Percentiles rank a stretch among this genome's conserved stretches.
phyloP scores from a whole-genome alignment of 1,284 basidiomycete species.

The Ustilago esculenta region DNA sequence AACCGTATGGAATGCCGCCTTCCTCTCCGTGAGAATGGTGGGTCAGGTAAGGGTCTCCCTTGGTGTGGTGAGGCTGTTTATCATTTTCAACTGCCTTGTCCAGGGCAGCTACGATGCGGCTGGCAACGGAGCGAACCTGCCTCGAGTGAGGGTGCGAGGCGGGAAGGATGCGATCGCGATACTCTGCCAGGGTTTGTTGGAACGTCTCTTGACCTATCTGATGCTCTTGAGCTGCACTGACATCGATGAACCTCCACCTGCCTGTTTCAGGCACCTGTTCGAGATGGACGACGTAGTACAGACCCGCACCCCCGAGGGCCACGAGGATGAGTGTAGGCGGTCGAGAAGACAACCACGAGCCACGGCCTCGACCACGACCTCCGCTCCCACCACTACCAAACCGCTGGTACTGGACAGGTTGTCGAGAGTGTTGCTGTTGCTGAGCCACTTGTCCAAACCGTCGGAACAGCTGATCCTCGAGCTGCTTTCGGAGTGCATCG shows the following conservation, averaged over 20 bases:
- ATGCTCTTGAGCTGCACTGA: constrained; percentile 51
- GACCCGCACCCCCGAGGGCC: constrained; percentile 44
- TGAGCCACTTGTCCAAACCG: constrained; percentile 20
- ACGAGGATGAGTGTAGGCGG: constrained; percentile 42
- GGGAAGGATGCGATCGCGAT: constrained; percentile 74
- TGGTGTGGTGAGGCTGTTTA: constrained; percentile 37
- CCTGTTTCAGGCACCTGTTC: constrained; percentile 63
- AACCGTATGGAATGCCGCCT: constrained; percentile 41
- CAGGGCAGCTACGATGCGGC: constrained; percentile 78
- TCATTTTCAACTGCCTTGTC: constrained; percentile 69
- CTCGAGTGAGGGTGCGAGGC: constrained; percentile 75
- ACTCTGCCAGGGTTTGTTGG: constrained; percentile 72
- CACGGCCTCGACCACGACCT: constrained; percentile 4
- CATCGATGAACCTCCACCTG: constrained; percentile 64
- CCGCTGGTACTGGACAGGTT: constrained; percentile 27
- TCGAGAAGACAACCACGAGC: constrained; percentile 19
- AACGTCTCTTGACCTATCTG: constrained; percentile 71
- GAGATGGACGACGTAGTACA: constrained; percentile 63
- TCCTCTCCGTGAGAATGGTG: constrained; percentile 41
- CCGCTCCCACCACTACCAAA: constrained; percentile 24
- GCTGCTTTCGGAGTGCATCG: constrained; percentile 19
- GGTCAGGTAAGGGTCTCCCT: constrained; percentile 27
- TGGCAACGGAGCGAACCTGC: constrained; percentile 73
- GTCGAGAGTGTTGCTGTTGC: constrained; percentile 5
- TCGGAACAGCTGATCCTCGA: constrained; percentile 41